Evolutionary conservation across 2,329 filamentous ascomycete species (phyloP).

Genomic region (Scedosporium minutisporum): DNA sequence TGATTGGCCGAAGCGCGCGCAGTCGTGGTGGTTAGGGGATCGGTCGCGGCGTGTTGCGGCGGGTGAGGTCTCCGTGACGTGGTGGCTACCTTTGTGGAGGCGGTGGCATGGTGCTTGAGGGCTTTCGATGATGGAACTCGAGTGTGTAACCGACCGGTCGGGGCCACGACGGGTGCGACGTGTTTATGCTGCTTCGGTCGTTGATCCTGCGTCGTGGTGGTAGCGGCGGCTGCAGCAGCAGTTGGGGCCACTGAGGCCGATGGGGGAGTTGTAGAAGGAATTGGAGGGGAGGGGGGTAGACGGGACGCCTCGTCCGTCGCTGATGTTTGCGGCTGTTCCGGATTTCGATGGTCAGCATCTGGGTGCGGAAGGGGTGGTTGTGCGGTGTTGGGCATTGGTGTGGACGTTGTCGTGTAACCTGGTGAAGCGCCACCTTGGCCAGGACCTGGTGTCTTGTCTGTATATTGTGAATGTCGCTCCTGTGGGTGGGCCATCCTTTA

Average conservation of each 20-base stretch:
- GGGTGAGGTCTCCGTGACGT: slow-evolving; percentile 10
- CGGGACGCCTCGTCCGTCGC: background rate
- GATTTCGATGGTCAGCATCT: background rate
- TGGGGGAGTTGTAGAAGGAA: background rate
- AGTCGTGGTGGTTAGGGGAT: slow-evolving; percentile 23
- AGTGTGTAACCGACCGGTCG: slow-evolving; percentile 34
- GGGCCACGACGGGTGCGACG: background rate
- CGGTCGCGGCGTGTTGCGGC: slow-evolving; percentile 8
- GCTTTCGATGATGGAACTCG: slow-evolving; percentile 44
- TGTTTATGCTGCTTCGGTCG: slow-evolving; percentile 1
- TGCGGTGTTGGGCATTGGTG: background rate
- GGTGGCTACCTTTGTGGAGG: background rate
- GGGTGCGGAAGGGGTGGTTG: background rate
- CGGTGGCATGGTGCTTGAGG: slow-evolving; percentile 28
- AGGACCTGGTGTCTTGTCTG: background rate
- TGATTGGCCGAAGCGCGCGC: slow-evolving; percentile 22
- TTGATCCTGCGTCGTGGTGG: background rate
- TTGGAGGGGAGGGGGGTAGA: background rate
- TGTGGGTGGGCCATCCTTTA: background rate
- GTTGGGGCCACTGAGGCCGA: background rate
- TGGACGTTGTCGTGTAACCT: background rate
- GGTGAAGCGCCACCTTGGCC: background rate
- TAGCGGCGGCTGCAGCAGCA: background rate
- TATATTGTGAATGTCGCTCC: background rate
- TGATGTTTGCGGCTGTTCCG: background rate